Evolutionary conservation across 345 rosid genomes (phyloP).

Genomic region (Jatropha curcas): DNA sequence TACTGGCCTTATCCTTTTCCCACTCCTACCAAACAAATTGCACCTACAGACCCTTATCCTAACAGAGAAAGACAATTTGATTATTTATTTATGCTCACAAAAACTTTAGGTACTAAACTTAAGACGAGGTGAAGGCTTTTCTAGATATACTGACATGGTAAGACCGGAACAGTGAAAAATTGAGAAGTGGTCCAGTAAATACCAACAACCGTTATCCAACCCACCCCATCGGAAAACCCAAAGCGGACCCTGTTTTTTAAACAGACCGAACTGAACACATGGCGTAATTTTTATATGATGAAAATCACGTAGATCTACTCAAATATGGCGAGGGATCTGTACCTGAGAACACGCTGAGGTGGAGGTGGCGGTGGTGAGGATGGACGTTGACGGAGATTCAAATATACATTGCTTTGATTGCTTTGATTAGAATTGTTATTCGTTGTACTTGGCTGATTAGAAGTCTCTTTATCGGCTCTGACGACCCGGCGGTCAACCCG

Average conservation of each 20-base stretch:
- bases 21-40: no score
- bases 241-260: neutral
- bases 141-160: no score
- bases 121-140: no score
- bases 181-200: no score
- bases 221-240: neutral
- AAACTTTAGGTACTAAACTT: no score
- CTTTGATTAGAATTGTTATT: constrained; percentile 14
- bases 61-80: no score
- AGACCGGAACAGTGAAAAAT: no score
- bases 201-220: no score
- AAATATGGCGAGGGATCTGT: constrained; percentile 11
- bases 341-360: constrained; percentile 65
- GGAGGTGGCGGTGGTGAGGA: constrained; percentile 47
- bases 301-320: neutral
- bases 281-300: neutral
- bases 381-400: constrained; percentile 59
- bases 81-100: no score
- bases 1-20: no score
- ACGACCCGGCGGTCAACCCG: constrained; percentile 56
- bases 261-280: neutral
- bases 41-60: no score
- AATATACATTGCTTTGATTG: constrained; percentile 35
- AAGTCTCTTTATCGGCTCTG: constrained; percentile 41
- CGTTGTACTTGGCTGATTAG: constrained; percentile 30